phyloP scores from a whole-genome alignment of 176 grass and related monocot genomes.

The Oryza australiensis region DNA sequence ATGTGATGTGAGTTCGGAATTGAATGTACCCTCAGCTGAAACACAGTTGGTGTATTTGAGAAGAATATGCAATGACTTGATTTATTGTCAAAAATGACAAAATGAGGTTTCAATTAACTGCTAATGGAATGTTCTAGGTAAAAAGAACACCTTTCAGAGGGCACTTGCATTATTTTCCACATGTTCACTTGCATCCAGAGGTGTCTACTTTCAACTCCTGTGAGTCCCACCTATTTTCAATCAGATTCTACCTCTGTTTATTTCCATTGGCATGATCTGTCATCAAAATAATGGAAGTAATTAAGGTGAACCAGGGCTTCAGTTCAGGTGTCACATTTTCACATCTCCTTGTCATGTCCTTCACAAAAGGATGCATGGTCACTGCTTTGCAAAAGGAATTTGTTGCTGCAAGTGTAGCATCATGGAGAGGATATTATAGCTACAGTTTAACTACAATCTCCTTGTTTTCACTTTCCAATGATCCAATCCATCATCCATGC shows the following conservation, averaged over 20 bases:
- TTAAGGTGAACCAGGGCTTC: not conserved
- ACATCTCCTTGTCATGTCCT: not conserved
- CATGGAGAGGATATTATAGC: constrained; percentile 4
- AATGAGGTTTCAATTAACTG: not conserved
- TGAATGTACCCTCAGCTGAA: not conserved
- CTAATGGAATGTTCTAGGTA: not conserved
- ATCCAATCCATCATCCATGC: constrained; percentile 6
- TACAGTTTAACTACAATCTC: constrained; percentile 18
- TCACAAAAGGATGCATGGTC: not conserved
- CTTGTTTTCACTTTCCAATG: not conserved
- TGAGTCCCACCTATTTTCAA: not conserved
- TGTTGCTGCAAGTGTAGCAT: constrained; percentile 11
- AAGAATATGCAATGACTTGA: not conserved
- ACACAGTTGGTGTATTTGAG: not conserved
- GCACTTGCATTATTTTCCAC: not conserved
- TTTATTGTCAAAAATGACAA: not conserved
- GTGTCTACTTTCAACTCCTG: not conserved
- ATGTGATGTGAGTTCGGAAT: not conserved
- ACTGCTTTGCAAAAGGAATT: constrained; percentile 28
- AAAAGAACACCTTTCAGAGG: constrained; percentile 16
- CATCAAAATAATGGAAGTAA: not conserved
- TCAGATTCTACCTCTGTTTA: not conserved
- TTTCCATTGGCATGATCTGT: not conserved
- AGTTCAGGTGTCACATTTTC: constrained; percentile 24
- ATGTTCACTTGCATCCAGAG: not conserved